phyloP scores from a whole-genome alignment of 192 early-diverging fungal genomes.

The Mortierella antarctica region DNA sequence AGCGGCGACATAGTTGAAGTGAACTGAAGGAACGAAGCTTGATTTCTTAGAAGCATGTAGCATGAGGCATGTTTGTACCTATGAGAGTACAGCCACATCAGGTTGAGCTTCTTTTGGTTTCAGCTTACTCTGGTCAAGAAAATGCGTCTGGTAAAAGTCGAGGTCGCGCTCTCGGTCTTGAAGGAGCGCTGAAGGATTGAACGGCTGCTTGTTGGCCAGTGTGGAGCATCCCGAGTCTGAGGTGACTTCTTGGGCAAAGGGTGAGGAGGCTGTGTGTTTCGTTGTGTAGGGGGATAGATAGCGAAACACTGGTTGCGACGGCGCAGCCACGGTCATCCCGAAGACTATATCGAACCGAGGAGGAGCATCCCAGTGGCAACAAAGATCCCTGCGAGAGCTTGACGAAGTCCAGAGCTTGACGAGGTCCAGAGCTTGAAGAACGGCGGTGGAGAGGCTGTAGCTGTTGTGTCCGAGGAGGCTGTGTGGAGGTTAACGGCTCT shows the following conservation, averaged over 20 bases:
- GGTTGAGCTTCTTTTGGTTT: too few species aligned
- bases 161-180: constrained; percentile 80
- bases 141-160: constrained; percentile 73
- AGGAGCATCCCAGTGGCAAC: constrained; percentile 14
- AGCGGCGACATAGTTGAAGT: constrained; percentile 65
- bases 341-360: neutral
- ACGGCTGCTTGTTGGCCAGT: neutral
- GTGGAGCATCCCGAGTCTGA: neutral
- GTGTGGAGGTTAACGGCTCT: neutral
- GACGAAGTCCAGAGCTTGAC: too few species aligned
- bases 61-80: too few species aligned
- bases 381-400: too few species aligned
- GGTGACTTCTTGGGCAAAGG: neutral
- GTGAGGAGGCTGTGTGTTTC: constrained; percentile 4
- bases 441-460: too few species aligned
- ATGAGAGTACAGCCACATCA: too few species aligned
- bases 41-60: too few species aligned
- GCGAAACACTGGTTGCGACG: constrained; percentile 26
- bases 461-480: neutral
- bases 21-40: constrained; percentile 9
- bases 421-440: too few species aligned
- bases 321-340: constrained; percentile 36
- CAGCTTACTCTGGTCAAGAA: constrained; percentile 69
- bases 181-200: constrained; percentile 53
- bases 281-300: constrained; percentile 16